Evolutionary conservation across 495 filamentous ascomycete species (phyloP), one percentile per base, ranked within the genome.

Genomic region (Chaetomium fimeti): DNA sequence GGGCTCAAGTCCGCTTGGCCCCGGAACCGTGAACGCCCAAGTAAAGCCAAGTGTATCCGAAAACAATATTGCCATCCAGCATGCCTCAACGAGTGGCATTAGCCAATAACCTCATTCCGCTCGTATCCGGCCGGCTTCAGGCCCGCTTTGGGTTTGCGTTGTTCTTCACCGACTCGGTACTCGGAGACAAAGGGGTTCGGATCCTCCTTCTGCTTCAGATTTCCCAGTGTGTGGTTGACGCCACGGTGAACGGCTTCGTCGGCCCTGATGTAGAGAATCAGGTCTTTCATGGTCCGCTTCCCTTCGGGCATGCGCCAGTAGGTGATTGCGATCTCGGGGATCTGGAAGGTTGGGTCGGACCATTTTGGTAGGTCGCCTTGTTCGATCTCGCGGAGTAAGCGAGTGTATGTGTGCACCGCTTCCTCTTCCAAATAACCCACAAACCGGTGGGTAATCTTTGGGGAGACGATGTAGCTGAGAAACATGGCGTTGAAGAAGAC

Each of bases 381-480:
- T 49, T 98, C 95, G 13, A 98, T 81, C 68, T 98, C 95, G 32
- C 83, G 72, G 70, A 98, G 91, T 62, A 88, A 88, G 11, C 92
- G 86, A 0, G 91, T 92, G 79, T 98, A 98, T 3, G 95, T 98
- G 68, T 96, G 84, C 5, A 97, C 93, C 1, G 95, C 95, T 71
- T 98, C 94, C 75, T 98, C 94, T 74, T 98, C 95, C 28, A 98
- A 84, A 68, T 97, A 97, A 2, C 94, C 94, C 55, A 98, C 93
- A 73, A 98, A 98, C 51, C 94, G 89, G 75, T 98, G 94, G 71
- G 88, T 93, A 66, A 91, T 95, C 47, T 89, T 87, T 2, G 94
- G 93, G 0, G 91, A 93, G 56, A 97, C 75, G 27, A 98, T 85
- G 77, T 98, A 98, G 54, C 88, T 83, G 51, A 96, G 28, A 84